These are phyloP conservation scores for Linum lewisii DNA, from an alignment of 345 rosid genomes.

Conservation along the genomic window DNA sequence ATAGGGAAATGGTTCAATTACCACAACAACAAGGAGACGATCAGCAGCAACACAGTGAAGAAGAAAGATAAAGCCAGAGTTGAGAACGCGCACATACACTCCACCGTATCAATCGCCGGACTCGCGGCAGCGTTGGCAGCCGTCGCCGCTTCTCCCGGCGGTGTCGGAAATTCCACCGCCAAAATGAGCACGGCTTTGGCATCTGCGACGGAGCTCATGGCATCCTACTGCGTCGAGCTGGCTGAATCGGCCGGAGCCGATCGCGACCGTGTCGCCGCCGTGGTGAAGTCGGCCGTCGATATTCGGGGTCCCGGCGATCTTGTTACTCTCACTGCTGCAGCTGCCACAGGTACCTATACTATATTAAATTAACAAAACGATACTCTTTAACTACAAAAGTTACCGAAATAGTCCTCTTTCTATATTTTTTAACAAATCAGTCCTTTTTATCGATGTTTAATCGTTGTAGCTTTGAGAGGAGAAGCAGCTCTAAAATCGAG, in stretches of 20 bases:
- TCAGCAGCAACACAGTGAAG: slow-evolving; percentile 31
- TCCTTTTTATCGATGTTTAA: not conserved
- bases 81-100: slow-evolving; percentile 67
- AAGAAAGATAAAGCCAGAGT: slow-evolving; percentile 72
- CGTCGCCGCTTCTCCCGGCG: slow-evolving; percentile 34
- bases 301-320: slow-evolving; percentile 75
- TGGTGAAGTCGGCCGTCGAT: slow-evolving; percentile 72
- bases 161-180: slow-evolving; percentile 30
- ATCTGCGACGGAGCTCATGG: slow-evolving; percentile 81
- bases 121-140: slow-evolving; percentile 93
- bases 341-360: slow-evolving; percentile 58
- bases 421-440: too few relatives aligned
- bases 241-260: slow-evolving; percentile 76
- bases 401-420: too few relatives aligned
- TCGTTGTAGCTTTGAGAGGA: slow-evolving; percentile 66
- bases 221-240: slow-evolving; percentile 78
- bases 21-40: slow-evolving; percentile 49
- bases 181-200: slow-evolving; percentile 72
- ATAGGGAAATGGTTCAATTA: slow-evolving; percentile 63
- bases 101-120: slow-evolving; percentile 76
- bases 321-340: slow-evolving; percentile 86
- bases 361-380: too few relatives aligned
- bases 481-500: slow-evolving; percentile 74
- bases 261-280: slow-evolving; percentile 58
- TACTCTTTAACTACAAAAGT: too few relatives aligned